Percentiles rank a stretch among this genome's conserved stretches.
phyloP scores from a whole-genome alignment of 2,329 filamentous ascomycete species.

The Scedosporium aurantiacum region DNA sequence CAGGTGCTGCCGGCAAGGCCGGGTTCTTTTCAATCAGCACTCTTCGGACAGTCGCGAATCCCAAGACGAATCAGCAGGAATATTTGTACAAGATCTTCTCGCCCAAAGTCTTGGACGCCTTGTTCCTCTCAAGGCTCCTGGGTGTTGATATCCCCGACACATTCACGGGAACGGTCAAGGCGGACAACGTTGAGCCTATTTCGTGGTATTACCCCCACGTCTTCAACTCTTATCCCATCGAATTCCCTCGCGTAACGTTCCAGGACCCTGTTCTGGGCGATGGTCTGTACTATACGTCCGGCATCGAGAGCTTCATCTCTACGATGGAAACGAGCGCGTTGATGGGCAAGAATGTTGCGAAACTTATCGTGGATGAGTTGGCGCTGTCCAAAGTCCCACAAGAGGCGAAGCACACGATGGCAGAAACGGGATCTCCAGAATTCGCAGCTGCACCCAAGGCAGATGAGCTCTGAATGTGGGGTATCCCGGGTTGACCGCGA shows the following conservation, averaged over 20 bases:
- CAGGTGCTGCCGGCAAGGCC: constrained; percentile 55
- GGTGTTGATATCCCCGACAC: constrained; percentile 34
- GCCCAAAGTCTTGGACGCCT: constrained; percentile 37
- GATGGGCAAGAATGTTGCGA: constrained; percentile 79
- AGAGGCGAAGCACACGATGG: not conserved
- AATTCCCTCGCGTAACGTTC: constrained; percentile 77
- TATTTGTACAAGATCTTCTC: constrained; percentile 58
- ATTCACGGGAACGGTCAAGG: constrained; percentile 19
- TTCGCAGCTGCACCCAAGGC: not conserved
- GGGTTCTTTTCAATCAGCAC: constrained; percentile 82
- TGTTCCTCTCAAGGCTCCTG: constrained; percentile 42
- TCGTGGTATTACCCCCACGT: constrained; percentile 68
- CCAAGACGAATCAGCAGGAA: constrained; percentile 40
- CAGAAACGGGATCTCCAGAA: not conserved
- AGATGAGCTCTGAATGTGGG: not conserved
- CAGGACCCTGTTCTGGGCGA: constrained; percentile 63
- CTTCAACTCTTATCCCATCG: constrained; percentile 79
- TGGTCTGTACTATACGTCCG: constrained; percentile 59
- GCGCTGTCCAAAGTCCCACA: constrained; percentile 13
- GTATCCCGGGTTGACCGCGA: not conserved
- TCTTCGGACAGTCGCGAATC: constrained; percentile 53
- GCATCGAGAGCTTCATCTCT: constrained; percentile 87
- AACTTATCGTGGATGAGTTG: constrained; percentile 54
- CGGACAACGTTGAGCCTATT: constrained; percentile 35
- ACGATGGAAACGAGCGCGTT: constrained; percentile 95